A percentile compares a stretch with the other conserved stretches of the same genome.
These are phyloP conservation scores for Tranzscheliella williamsii DNA, from an alignment of 1,284 basidiomycete genomes.

Conservation along the genomic window DNA sequence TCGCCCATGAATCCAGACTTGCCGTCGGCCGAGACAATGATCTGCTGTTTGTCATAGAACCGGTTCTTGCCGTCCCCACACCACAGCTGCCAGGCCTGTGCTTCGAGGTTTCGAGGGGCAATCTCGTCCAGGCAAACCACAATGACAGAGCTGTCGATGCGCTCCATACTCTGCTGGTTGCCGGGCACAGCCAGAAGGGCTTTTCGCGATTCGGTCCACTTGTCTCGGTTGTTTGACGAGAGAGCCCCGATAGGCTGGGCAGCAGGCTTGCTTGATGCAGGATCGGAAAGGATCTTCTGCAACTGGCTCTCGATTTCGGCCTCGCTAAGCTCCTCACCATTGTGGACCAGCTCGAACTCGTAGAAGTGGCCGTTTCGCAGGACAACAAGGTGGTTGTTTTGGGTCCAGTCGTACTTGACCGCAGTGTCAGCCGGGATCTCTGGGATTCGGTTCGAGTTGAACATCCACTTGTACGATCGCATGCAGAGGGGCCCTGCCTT, in stretches of 20 bases:
- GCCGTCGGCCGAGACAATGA: slow-evolving; percentile 71
- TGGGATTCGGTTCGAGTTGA: slow-evolving; percentile 88
- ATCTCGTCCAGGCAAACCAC: slow-evolving; percentile 83
- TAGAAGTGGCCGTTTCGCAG: slow-evolving; percentile 90
- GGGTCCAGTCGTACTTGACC: slow-evolving; percentile 74
- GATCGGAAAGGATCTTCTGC: slow-evolving; percentile 72
- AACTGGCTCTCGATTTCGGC: slow-evolving; percentile 84
- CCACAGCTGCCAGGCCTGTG: slow-evolving; percentile 75
- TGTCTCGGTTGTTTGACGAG: slow-evolving; percentile 85
- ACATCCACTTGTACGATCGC: slow-evolving; percentile 96
- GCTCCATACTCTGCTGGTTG: slow-evolving; percentile 73
- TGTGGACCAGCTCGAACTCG: slow-evolving; percentile 69
- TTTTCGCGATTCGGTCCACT: slow-evolving; percentile 76
- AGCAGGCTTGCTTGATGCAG: slow-evolving; percentile 69
- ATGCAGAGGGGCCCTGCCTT: slow-evolving; percentile 83
- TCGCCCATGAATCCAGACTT: slow-evolving; percentile 94
- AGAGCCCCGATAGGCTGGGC: slow-evolving; percentile 75
- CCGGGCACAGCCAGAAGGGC: slow-evolving; percentile 69
- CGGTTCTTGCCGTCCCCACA: slow-evolving; percentile 88
- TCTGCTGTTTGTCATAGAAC: slow-evolving; percentile 98
- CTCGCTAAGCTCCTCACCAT: slow-evolving; percentile 70
- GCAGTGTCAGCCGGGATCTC: slow-evolving; percentile 81
- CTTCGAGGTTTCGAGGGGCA: slow-evolving; percentile 77
- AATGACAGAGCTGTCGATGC: slow-evolving; percentile 87
- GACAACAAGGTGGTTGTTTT: slow-evolving; percentile 86